phyloP scores from a whole-genome alignment of 371 early-diverging fungal genomes.

The Thermomucor indicae-seudaticae region DNA sequence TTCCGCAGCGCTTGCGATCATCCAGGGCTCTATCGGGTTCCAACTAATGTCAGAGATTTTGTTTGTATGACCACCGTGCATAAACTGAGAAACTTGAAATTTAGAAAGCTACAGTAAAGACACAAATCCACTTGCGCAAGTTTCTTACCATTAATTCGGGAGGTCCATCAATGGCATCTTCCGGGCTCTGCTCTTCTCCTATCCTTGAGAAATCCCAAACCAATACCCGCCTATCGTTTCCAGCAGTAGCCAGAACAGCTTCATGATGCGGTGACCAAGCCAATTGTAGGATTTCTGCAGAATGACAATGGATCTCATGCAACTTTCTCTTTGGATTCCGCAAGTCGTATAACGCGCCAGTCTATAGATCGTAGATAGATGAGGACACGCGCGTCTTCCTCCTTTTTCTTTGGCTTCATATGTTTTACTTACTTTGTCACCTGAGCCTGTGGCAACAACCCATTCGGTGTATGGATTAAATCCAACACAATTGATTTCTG shows the following conservation, averaged over 20 bases:
- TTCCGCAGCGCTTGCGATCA: conserved; percentile 93
- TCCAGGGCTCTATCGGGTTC: conserved; percentile 97
- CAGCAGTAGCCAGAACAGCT: conserved; percentile 89
- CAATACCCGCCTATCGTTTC: conserved; percentile 90
- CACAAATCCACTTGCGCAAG: neutral
- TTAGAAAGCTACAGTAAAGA: neutral
- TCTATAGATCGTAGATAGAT: conserved; percentile 27
- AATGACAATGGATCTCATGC: conserved; percentile 85
- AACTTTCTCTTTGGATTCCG: conserved; percentile 82
- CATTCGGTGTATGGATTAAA: conserved; percentile 90
- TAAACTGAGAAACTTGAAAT: conserved; percentile 63
- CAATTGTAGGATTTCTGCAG: conserved; percentile 90
- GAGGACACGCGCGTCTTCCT: neutral
- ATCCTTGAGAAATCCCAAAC: conserved; percentile 96
- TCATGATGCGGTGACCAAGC: conserved; percentile 97
- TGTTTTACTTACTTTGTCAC: conserved; percentile 69
- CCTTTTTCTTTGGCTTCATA: neutral
- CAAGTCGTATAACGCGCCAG: conserved; percentile 95
- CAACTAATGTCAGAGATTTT: conserved; percentile 96
- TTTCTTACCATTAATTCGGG: conserved; percentile 90
- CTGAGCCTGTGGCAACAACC: conserved; percentile 95
- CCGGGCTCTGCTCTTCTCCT: conserved; percentile 86
- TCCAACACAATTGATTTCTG: conserved; percentile 93
- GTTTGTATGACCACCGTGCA: conserved; percentile 99
- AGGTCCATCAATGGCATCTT: conserved; percentile 96